Percentiles rank a stretch among this genome's conserved stretches.
These are phyloP conservation scores for Meyerozyma carpophila DNA, from an alignment of 1,139 yeast species.

Conservation along the genomic window DNA sequence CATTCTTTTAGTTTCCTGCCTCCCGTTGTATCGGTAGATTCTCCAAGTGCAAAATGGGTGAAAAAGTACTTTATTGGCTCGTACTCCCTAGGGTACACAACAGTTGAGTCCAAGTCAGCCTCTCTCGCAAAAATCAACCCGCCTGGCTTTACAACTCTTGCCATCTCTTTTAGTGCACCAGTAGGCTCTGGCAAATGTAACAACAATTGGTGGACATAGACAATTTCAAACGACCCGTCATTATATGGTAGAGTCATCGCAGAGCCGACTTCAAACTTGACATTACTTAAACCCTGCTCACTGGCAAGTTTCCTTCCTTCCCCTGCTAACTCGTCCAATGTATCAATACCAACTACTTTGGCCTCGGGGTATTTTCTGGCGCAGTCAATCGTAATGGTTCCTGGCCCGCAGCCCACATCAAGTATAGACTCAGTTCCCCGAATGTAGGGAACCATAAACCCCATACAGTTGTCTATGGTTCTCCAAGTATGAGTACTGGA, in stretches of 20 bases:
- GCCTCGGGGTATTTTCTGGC: slow-evolving; percentile 25
- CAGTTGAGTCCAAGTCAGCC: slow-evolving; percentile 17
- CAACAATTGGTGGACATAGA: slow-evolving; percentile 34
- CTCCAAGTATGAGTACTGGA: slow-evolving; percentile 33
- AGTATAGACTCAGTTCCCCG: slow-evolving; percentile 22
- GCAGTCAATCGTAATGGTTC: slow-evolving; percentile 31
- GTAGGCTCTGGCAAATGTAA: slow-evolving; percentile 30
- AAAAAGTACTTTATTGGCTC: slow-evolving; percentile 1
- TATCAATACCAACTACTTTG: slow-evolving; percentile 29
- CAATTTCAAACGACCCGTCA: slow-evolving; percentile 34
- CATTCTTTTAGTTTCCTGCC: neutral
- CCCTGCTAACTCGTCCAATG: slow-evolving; percentile 23
- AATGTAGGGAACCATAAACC: slow-evolving; percentile 22
- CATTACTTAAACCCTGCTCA: slow-evolving; percentile 12
- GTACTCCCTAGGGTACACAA: slow-evolving; percentile 18
- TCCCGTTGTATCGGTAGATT: neutral
- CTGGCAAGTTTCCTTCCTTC: slow-evolving; percentile 13
- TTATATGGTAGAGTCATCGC: slow-evolving; percentile 26
- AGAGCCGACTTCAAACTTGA: slow-evolving; percentile 24
- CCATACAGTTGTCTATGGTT: slow-evolving; percentile 24
- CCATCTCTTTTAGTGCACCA: slow-evolving; percentile 6
- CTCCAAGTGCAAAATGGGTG: neutral
- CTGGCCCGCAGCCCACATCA: slow-evolving; percentile 42
- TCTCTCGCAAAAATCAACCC: slow-evolving; percentile 25
- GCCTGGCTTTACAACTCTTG: slow-evolving; percentile 7